These are phyloP conservation scores for Ambrosiella cleistominuta DNA, from an alignment of 2,329 filamentous ascomycete species.

Conservation along the genomic window DNA sequence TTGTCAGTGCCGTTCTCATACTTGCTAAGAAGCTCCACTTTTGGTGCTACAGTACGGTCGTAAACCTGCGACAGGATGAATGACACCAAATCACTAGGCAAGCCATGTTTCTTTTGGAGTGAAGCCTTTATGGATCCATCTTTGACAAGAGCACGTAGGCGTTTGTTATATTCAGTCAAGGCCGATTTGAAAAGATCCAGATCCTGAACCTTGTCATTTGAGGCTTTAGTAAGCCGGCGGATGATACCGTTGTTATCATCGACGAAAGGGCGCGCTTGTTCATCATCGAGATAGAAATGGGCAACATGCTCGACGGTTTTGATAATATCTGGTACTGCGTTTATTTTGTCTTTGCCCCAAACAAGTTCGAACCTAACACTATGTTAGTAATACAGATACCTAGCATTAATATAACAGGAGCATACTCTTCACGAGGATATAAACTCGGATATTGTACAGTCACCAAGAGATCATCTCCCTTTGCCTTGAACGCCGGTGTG, in stretches of 20 bases:
- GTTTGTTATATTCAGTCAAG: constrained; percentile 59
- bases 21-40: constrained; percentile 64
- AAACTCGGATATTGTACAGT: constrained; percentile 72
- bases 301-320: constrained; percentile 51
- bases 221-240: constrained; percentile 59
- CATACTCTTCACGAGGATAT: constrained; percentile 47
- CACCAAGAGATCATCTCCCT: constrained; percentile 39
- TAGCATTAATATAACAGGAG: constrained; percentile 13
- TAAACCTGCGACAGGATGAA: constrained; percentile 80
- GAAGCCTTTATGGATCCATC: constrained; percentile 57
- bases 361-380: constrained; percentile 50
- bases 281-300: constrained; percentile 59
- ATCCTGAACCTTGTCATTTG: constrained; percentile 46
- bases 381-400: constrained; percentile 8
- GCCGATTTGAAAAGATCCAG: constrained; percentile 53
- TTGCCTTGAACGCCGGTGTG: constrained; percentile 31
- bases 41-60: constrained; percentile 77
- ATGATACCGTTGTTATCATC: constrained; percentile 58
- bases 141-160: constrained; percentile 45
- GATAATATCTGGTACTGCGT: constrained; percentile 57
- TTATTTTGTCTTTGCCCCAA: constrained; percentile 60
- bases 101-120: constrained; percentile 47
- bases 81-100: constrained; percentile 56
- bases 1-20: constrained; percentile 87
- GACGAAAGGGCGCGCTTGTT: constrained; percentile 48